Percentiles rank a stretch among this genome's conserved stretches.
Evolutionary conservation across 495 filamentous ascomycete genomes (phyloP).

Genomic region (Aspergillus carlsbadensis): DNA sequence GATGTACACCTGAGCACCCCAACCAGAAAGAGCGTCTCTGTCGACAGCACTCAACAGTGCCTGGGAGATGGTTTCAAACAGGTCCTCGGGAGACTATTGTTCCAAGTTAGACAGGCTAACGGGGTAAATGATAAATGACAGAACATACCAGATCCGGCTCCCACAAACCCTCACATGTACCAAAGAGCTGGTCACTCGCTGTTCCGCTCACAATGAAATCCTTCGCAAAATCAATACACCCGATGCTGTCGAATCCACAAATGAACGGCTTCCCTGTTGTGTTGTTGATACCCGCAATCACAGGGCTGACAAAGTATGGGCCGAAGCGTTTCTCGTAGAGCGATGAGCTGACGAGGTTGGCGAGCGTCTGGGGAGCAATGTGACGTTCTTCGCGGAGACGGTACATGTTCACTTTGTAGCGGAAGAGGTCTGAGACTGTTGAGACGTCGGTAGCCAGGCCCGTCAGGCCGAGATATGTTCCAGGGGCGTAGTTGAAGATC

Average conservation of each 20-base stretch:
- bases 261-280: slow-evolving; percentile 94
- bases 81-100: slow-evolving; percentile 76
- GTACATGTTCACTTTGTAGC: slow-evolving; percentile 99
- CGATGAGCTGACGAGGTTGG: slow-evolving; percentile 85
- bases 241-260: slow-evolving; percentile 98
- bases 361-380: slow-evolving; percentile 91
- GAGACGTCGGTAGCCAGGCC: slow-evolving; percentile 94
- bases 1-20: slow-evolving; percentile 98
- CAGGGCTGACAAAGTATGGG: slow-evolving; percentile 91
- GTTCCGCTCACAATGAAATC: slow-evolving; percentile 98
- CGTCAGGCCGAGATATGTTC: slow-evolving; percentile 94
- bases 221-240: slow-evolving; percentile 98
- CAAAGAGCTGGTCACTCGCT: slow-evolving; percentile 94
- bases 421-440: slow-evolving; percentile 95
- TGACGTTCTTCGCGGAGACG: slow-evolving; percentile 94
- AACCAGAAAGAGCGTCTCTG: slow-evolving; percentile 92
- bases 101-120: slow-evolving; percentile 24
- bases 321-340: slow-evolving; percentile 96
- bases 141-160: slow-evolving; percentile 85
- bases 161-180: slow-evolving; percentile 98
- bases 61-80: slow-evolving; percentile 98
- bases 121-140: background rate
- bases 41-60: slow-evolving; percentile 95
- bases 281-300: slow-evolving; percentile 89
- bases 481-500: slow-evolving; percentile 91